These are phyloP conservation scores for Termitomyces sp. DNA, from an alignment of 768 basidiomycete genomes.

Conservation along the genomic window DNA sequence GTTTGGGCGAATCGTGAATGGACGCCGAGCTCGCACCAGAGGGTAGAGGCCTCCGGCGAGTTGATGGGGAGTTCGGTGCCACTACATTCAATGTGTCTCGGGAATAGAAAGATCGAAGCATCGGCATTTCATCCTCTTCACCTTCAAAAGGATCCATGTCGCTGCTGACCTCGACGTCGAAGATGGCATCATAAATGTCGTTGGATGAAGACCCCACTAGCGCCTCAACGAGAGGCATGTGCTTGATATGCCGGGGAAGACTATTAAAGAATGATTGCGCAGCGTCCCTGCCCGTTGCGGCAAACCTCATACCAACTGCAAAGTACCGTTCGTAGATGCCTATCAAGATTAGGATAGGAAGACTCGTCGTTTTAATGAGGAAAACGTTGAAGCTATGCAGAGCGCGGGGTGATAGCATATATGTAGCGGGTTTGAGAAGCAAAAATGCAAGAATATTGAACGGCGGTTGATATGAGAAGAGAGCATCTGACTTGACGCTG, in stretches of 20 bases:
- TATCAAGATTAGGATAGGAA: slow-evolving; percentile 75
- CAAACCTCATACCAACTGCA: slow-evolving; percentile 41
- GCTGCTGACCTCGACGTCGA: slow-evolving; percentile 55
- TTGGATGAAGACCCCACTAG: slow-evolving; percentile 65
- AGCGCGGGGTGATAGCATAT: slow-evolving; percentile 64
- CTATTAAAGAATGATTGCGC: slow-evolving; percentile 56
- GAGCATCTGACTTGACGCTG: slow-evolving; percentile 83
- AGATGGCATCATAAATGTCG: slow-evolving; percentile 74
- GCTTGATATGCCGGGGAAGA: slow-evolving; percentile 67
- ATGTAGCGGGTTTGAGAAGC: slow-evolving; percentile 77
- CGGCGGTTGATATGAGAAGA: slow-evolving; percentile 90
- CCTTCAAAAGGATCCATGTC: slow-evolving; percentile 49
- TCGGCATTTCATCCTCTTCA: slow-evolving; percentile 37
- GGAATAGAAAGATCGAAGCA: slow-evolving; percentile 34
- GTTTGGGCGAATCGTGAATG: slow-evolving; percentile 19
- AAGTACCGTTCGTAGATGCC: slow-evolving; percentile 76
- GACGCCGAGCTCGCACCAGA: slow-evolving; percentile 17
- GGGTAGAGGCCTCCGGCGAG: slow-evolving; percentile 19
- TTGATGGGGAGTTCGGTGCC: slow-evolving; percentile 15
- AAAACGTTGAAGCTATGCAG: slow-evolving; percentile 86
- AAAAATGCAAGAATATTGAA: slow-evolving; percentile 81
- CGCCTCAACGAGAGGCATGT: slow-evolving; percentile 70
- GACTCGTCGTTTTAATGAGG: slow-evolving; percentile 77
- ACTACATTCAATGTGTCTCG: slow-evolving; percentile 25
- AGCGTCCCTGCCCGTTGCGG: slow-evolving; percentile 47